Conservation (phyloP, 1,139 yeast species). For the Saccharomyces hybrid region DNA sequence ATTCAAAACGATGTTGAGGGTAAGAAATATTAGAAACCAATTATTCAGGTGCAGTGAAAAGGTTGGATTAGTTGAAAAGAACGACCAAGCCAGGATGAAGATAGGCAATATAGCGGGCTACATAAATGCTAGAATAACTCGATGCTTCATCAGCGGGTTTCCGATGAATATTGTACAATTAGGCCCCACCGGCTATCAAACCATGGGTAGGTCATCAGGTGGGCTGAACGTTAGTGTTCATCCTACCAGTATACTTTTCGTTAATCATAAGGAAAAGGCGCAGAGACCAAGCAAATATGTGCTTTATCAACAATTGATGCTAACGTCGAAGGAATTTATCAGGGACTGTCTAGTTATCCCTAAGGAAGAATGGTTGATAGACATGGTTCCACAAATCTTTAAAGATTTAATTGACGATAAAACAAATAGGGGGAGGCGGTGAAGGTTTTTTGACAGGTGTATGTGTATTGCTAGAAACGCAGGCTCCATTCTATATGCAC, state of each 20-base stretch:
- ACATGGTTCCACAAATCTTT: constrained; percentile 51
- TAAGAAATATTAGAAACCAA: constrained; percentile 68
- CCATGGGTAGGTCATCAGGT: constrained; percentile 21
- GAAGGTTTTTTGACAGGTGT: not conserved
- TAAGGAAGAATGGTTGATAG: constrained; percentile 52
- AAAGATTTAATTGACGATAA: constrained; percentile 4
- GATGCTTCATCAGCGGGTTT: constrained; percentile 71
- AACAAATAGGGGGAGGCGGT: not conserved
- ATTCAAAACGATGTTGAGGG: constrained; percentile 61
- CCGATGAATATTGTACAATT: constrained; percentile 73
- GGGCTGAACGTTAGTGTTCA: constrained; percentile 57
- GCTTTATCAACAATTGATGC: constrained; percentile 75
- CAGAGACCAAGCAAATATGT: constrained; percentile 68
- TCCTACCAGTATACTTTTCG: constrained; percentile 47
- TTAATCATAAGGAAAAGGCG: constrained; percentile 29
- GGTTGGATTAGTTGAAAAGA: constrained; percentile 38
- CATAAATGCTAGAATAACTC: constrained; percentile 43
- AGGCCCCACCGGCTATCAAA: constrained; percentile 61
- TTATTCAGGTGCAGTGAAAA: constrained; percentile 53
- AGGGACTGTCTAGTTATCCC: constrained; percentile 72
- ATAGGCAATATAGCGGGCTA: constrained; percentile 15
- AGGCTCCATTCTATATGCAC: not conserved
- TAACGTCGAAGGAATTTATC: constrained; percentile 86
- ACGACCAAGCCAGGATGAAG: constrained; percentile 15
- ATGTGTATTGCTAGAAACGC: not conserved